phyloP scores from a whole-genome alignment of 2,329 filamentous ascomycete species.

The Onygena corvina region DNA sequence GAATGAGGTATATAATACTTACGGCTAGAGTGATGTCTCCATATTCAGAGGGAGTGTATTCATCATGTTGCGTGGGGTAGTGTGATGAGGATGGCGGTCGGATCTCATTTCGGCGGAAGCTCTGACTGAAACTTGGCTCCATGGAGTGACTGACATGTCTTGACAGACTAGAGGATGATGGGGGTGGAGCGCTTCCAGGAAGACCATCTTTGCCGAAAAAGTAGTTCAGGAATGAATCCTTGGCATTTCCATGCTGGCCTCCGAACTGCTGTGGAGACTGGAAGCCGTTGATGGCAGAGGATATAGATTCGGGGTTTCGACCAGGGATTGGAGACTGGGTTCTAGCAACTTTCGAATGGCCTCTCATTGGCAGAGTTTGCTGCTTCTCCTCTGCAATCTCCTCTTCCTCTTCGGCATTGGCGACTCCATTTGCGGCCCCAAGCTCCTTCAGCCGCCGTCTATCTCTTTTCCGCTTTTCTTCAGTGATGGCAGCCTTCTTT shows the following conservation, averaged over 20 bases:
- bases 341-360: slow-evolving; percentile 51
- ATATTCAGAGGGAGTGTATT: slow-evolving; percentile 31
- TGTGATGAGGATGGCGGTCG: slow-evolving; percentile 37
- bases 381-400: slow-evolving; percentile 35
- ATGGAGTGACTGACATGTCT: slow-evolving; percentile 66
- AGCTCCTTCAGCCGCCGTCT: slow-evolving; percentile 72
- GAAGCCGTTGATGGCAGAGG: slow-evolving; percentile 54
- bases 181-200: slow-evolving; percentile 36
- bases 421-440: slow-evolving; percentile 60
- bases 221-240: slow-evolving; percentile 93
- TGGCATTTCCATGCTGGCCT: slow-evolving; percentile 49
- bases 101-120: slow-evolving; percentile 56
- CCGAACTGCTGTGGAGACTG: slow-evolving; percentile 50
- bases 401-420: slow-evolving; percentile 53
- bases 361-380: slow-evolving; percentile 43
- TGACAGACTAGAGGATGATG: slow-evolving; percentile 25
- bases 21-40: slow-evolving; percentile 34
- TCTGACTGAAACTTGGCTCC: slow-evolving; percentile 74
- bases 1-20: slow-evolving; percentile 29
- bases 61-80: slow-evolving; percentile 31
- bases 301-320: slow-evolving; percentile 49
- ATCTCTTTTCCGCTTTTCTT: slow-evolving; percentile 78
- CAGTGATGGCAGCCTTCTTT: slow-evolving; percentile 63
- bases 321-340: slow-evolving; percentile 74
- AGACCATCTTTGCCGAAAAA: slow-evolving; percentile 94